Base-by-base conservation (phyloP, 2,329 filamentous ascomycete genomes). In the Trichoderma breve region DNA sequence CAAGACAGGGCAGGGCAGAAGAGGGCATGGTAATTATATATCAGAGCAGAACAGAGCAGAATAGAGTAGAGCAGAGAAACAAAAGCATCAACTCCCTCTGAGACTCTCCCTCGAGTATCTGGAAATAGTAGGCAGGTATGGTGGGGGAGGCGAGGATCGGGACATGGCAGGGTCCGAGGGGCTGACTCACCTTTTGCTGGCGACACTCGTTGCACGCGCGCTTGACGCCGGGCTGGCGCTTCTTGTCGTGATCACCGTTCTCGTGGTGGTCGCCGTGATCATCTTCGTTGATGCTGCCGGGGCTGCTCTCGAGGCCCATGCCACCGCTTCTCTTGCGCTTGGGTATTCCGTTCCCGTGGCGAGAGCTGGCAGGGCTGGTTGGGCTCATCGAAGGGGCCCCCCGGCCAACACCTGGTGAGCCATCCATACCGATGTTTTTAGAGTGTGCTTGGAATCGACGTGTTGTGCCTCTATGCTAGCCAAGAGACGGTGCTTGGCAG, bases 161-260 rank as follows among this genome's bases (percentile, higher is more conserved):
- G 62, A 64, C 43, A 24, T 63, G 69, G 14, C 30, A 58, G 61
- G 34, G 55, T 58, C 26, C 21, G 51, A 64, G 60, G 66, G 51
- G 21, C 73, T 75, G 79, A 86, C 84, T 87, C 83, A 93, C 92
- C 86, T 95, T 95, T 82, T 95, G 93, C 82, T 95, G 93, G 73
- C 92, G 88, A 79, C 92, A 95, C 81, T 95, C 92, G 79, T 95
- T 95, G 82, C 93, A 95, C 6, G 93, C 93, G 77, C 93, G 87
- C 84, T 95, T 94, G 63, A 92, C 90, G 70, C 90, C 90, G 30
- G 90, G 90, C 75, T 91, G 88, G 73, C 89, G 86, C 81, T 89
- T 89, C 81, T 88, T 88, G 76, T 90, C 88, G 61, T 84, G 81
- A 67, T 87, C 85, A 63, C 84, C 82, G 64, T 84, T 80, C 71